Percentiles rank a stretch among this genome's conserved stretches.
Conservation (phyloP, 208 protist species). For the Crithidia thermophila region DNA sequence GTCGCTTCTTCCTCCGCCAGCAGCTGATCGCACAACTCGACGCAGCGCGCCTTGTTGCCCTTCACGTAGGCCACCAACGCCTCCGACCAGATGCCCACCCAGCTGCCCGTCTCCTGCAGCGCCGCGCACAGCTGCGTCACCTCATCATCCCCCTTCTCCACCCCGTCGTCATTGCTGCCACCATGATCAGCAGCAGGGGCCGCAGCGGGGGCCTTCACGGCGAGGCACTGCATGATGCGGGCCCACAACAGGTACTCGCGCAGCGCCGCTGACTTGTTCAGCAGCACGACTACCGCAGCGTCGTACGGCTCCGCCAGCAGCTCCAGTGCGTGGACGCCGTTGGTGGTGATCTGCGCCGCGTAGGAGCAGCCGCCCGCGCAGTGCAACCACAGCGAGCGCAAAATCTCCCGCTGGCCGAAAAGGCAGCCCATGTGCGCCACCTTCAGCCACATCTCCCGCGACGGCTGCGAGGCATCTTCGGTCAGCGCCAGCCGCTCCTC, state of each 20-base stretch:
- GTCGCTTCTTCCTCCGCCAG: background rate
- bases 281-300: slow-evolving; percentile 9
- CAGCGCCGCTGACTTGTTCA: slow-evolving; percentile 26
- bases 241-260: slow-evolving; percentile 27
- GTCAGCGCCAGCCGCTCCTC: slow-evolving; percentile 1
- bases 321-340: slow-evolving; percentile 26
- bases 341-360: slow-evolving; percentile 18
- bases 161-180: too few species aligned
- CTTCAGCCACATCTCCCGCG: slow-evolving; percentile 8
- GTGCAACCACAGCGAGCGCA: slow-evolving; percentile 14
- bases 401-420: slow-evolving; percentile 20
- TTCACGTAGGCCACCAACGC: slow-evolving; percentile 28
- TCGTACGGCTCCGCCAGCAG: slow-evolving; percentile 16
- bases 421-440: slow-evolving; percentile 22
- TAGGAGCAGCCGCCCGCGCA: slow-evolving; percentile 23
- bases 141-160: slow-evolving; percentile 16
- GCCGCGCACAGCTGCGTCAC: slow-evolving; percentile 14
- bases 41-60: slow-evolving; percentile 11
- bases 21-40: slow-evolving; percentile 15
- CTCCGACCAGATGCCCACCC: slow-evolving; percentile 24
- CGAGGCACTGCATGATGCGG: slow-evolving; percentile 19
- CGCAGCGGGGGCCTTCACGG: background rate
- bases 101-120: slow-evolving; percentile 18
- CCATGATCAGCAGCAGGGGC: too few species aligned
- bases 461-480: background rate